Evolutionary conservation across 2,329 filamentous ascomycete species (phyloP).

Genomic region (Xylaria sp.): DNA sequence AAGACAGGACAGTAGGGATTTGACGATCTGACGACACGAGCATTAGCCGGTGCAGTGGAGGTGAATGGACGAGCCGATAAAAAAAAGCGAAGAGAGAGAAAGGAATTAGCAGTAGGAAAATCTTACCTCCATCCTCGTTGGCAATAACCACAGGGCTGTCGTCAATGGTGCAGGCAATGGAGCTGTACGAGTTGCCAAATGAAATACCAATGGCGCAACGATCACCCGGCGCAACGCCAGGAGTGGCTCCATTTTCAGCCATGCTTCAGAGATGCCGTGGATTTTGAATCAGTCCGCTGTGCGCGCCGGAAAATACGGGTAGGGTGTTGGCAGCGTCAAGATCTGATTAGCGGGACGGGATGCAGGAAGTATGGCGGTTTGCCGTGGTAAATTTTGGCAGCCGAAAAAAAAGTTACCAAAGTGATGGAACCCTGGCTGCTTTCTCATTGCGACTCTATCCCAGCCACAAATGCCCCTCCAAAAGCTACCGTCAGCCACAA

Average conservation of each 20-base stretch:
- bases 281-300: not conserved
- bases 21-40: slow-evolving; percentile 77
- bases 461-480: slow-evolving; percentile 48
- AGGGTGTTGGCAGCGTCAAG: slow-evolving; percentile 20
- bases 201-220: slow-evolving; percentile 89
- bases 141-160: slow-evolving; percentile 98
- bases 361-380: slow-evolving; percentile 23
- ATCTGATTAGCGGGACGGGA: slow-evolving; percentile 21
- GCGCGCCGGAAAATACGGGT: slow-evolving; percentile 9
- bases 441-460: slow-evolving; percentile 27
- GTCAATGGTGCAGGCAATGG: slow-evolving; percentile 91
- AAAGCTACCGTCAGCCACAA: slow-evolving; percentile 33
- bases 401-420: slow-evolving; percentile 39
- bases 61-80: too few relatives aligned
- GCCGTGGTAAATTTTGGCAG: slow-evolving; percentile 39
- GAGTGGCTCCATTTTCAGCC: slow-evolving; percentile 52
- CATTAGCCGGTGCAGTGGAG: slow-evolving; percentile 21
- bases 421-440: slow-evolving; percentile 17
- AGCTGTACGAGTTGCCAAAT: slow-evolving; percentile 98
- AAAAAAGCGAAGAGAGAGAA: not conserved
- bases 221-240: slow-evolving; percentile 64
- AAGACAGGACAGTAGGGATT: slow-evolving; percentile 93
- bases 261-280: slow-evolving; percentile 20
- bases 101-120: not conserved
- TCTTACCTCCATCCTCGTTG: slow-evolving; percentile 95